These are phyloP conservation scores for Trichosporon asahii DNA, from an alignment of 1,284 basidiomycete species.

Conservation along the genomic window DNA sequence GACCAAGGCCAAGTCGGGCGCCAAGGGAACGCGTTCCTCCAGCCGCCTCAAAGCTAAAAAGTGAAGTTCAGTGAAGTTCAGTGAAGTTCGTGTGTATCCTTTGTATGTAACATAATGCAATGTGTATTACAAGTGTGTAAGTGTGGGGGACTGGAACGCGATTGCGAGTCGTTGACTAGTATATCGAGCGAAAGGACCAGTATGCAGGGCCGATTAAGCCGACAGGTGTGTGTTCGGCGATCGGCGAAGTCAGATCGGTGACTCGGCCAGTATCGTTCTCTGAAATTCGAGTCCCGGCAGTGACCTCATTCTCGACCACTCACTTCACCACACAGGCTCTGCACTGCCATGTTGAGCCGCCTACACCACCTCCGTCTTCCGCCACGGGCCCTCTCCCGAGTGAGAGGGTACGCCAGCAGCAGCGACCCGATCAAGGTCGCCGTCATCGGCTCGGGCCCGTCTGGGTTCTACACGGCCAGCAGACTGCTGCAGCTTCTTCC, in stretches of 20 bases:
- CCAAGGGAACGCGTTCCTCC: background rate
- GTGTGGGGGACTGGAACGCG: background rate
- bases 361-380: no score
- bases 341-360: no score
- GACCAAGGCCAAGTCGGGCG: background rate
- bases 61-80: background rate
- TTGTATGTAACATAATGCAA: background rate
- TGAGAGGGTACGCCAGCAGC: no score
- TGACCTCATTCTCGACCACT: background rate
- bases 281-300: background rate
- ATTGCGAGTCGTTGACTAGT: background rate
- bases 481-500: conserved; percentile 68
- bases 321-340: background rate
- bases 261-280: background rate
- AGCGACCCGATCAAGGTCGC: conserved; percentile 46
- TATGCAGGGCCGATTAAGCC: background rate
- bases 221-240: background rate
- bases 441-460: conserved; percentile 67
- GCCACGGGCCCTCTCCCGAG: no score
- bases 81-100: background rate
- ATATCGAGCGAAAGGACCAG: background rate
- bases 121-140: background rate
- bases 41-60: background rate
- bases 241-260: conserved; percentile 2
- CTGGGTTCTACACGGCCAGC: conserved; percentile 90